Evolutionary conservation across 495 filamentous ascomycete species (phyloP).

Genomic region (Amniculicola lignicola): DNA sequence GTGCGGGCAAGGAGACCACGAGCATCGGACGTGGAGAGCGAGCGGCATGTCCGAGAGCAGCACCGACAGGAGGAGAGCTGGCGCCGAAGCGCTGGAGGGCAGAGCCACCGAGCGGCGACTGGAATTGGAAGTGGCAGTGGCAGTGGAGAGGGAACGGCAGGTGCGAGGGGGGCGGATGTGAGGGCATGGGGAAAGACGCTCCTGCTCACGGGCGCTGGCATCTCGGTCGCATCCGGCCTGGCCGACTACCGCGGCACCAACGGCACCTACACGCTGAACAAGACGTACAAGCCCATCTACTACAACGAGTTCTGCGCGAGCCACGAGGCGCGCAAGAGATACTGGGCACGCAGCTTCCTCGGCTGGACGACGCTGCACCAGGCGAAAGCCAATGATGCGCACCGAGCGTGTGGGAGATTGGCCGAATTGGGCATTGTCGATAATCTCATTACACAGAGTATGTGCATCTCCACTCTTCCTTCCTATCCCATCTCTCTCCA

Average conservation of each 20-base stretch:
- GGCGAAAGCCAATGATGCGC: slow-evolving; percentile 75
- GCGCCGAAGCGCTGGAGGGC: not conserved
- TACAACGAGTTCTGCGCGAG: slow-evolving; percentile 78
- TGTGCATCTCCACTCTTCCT: slow-evolving; percentile 3
- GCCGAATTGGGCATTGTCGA: slow-evolving; percentile 67
- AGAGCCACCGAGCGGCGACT: not conserved
- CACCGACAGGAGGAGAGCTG: not conserved
- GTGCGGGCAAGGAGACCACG: no score
- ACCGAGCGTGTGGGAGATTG: slow-evolving; percentile 70
- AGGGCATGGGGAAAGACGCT: slow-evolving; percentile 54
- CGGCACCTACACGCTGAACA: slow-evolving; percentile 89
- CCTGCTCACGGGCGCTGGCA: slow-evolving; percentile 87
- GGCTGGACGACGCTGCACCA: slow-evolving; percentile 80
- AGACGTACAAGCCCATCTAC: slow-evolving; percentile 86
- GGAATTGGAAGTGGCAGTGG: no score
- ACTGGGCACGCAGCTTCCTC: slow-evolving; percentile 93
- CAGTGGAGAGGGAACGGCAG: no score
- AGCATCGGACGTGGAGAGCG: not conserved
- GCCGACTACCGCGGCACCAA: slow-evolving; percentile 88
- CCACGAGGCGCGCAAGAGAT: slow-evolving; percentile 87
- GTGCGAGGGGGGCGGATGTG: no score
- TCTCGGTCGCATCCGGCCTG: slow-evolving; percentile 88
- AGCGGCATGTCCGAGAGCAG: no score
- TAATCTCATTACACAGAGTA: slow-evolving; percentile 82
- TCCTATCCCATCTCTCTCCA: not conserved